phyloP scores from a whole-genome alignment of 2,329 filamentous ascomycete species.

The Cercospora zeina region DNA sequence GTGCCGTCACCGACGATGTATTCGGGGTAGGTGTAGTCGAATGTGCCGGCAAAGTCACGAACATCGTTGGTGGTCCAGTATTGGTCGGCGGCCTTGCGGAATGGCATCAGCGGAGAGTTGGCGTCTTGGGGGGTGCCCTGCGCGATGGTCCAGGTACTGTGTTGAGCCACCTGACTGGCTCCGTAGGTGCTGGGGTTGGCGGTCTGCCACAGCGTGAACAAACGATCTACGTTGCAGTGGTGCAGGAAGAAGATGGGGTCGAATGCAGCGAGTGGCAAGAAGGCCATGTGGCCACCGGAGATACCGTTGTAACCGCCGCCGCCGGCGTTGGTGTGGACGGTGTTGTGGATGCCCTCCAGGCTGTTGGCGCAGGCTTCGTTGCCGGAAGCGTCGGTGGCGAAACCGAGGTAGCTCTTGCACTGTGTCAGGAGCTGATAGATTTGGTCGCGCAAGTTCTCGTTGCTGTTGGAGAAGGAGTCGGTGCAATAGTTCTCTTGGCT shows the following conservation, averaged over 20 bases:
- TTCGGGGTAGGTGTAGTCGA: constrained; percentile 77
- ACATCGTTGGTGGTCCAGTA: constrained; percentile 69
- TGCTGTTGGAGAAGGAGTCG: constrained; percentile 35
- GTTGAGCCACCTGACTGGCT: constrained; percentile 54
- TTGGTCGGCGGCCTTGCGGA: constrained; percentile 58
- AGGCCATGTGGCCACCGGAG: constrained; percentile 64
- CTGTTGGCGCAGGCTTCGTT: constrained; percentile 36
- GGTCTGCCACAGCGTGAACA: constrained; percentile 76
- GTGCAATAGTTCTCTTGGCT: constrained; percentile 27
- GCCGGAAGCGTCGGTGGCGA: constrained; percentile 37
- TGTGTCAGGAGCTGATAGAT: constrained; percentile 39
- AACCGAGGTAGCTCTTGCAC: constrained; percentile 39
- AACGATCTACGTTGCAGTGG: constrained; percentile 70
- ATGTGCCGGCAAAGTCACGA: constrained; percentile 62
- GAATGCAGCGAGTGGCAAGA: constrained; percentile 68
- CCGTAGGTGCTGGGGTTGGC: constrained; percentile 70
- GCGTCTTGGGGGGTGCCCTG: constrained; percentile 50
- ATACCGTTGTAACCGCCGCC: constrained; percentile 29
- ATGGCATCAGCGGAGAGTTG: constrained; percentile 52
- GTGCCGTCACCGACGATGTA: constrained; percentile 54
- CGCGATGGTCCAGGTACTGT: constrained; percentile 62
- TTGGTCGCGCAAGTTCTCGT: constrained; percentile 36
- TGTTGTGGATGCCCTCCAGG: constrained; percentile 42
- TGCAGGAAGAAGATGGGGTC: constrained; percentile 80
- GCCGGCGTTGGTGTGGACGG: constrained; percentile 37